phyloP scores from a whole-genome alignment of 768 basidiomycete species.

The Neoboletus brunneissimus region DNA sequence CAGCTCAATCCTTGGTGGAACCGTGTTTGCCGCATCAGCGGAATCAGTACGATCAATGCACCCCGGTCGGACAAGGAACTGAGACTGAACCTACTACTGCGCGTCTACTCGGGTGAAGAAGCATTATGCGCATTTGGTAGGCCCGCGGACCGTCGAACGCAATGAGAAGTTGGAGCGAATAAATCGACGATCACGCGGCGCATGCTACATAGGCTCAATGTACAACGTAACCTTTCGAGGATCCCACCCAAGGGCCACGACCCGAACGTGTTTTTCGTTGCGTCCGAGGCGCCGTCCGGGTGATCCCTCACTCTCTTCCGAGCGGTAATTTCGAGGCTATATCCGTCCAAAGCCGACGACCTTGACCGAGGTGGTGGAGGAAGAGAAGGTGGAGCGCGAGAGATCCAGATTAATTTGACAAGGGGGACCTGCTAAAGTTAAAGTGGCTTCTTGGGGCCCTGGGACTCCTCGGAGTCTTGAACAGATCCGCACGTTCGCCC shows the following conservation, averaged over 20 bases:
- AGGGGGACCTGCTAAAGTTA: background rate
- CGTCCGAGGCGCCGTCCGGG: background rate
- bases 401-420: background rate
- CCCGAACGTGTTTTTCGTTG: background rate
- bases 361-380: background rate
- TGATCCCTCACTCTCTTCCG: background rate
- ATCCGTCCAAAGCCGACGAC: background rate
- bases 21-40: background rate
- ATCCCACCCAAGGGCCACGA: background rate
- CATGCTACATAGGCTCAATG: no score
- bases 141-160: background rate
- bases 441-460: background rate
- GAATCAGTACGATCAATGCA: background rate
- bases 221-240: background rate
- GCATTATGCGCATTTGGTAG: background rate
- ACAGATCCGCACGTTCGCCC: background rate
- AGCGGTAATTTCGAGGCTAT: background rate
- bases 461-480: slow-evolving; percentile 3
- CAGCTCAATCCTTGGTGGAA: background rate
- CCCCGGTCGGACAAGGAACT: no score
- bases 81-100: background rate
- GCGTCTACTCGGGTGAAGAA: background rate
- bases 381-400: background rate
- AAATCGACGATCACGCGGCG: no score
- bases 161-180: background rate